These are phyloP conservation scores for Globisporangium abappressorium DNA, from an alignment of 352 stramenopile genomes.

Conservation along the genomic window DNA sequence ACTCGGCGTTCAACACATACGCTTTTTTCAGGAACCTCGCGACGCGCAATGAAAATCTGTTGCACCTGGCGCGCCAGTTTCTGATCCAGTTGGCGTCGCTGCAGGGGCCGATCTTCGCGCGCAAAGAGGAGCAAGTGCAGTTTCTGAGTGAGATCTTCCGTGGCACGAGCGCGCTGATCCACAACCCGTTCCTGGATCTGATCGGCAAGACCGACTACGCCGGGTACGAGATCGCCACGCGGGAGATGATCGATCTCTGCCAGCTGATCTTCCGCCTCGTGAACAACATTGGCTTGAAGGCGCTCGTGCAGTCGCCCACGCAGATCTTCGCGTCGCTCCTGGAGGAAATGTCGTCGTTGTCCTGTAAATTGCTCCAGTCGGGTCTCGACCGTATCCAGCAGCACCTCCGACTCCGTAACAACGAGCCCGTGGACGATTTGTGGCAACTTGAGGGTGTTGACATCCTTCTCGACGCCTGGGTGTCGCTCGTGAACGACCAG, in stretches of 20 bases:
- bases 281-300: slow-evolving; percentile 67
- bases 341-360: slow-evolving; percentile 67
- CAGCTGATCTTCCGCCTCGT: slow-evolving; percentile 76
- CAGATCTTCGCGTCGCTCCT: slow-evolving; percentile 60
- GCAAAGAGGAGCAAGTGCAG: slow-evolving; percentile 56
- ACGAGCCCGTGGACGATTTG: slow-evolving; percentile 63
- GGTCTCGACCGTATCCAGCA: slow-evolving; percentile 60
- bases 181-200: slow-evolving; percentile 75
- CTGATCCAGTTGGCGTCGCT: slow-evolving; percentile 78
- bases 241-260: slow-evolving; percentile 83
- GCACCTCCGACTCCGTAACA: slow-evolving; percentile 41
- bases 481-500: slow-evolving; percentile 60
- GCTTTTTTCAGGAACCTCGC: slow-evolving; percentile 71
- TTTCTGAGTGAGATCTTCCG: slow-evolving; percentile 73
- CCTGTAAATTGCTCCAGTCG: slow-evolving; percentile 66
- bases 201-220: slow-evolving; percentile 58
- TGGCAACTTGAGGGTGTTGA: slow-evolving; percentile 83
- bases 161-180: slow-evolving; percentile 56
- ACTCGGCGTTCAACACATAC: slow-evolving; percentile 86
- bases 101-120: slow-evolving; percentile 65
- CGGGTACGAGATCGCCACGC: slow-evolving; percentile 64
- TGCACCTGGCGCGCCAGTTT: slow-evolving; percentile 80
- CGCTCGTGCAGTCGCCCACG: slow-evolving; percentile 34
- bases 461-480: slow-evolving; percentile 79
- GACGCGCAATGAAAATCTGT: slow-evolving; percentile 61